phyloP scores from a whole-genome alignment of 441 rosid species.

The Gossypium laxum region DNA sequence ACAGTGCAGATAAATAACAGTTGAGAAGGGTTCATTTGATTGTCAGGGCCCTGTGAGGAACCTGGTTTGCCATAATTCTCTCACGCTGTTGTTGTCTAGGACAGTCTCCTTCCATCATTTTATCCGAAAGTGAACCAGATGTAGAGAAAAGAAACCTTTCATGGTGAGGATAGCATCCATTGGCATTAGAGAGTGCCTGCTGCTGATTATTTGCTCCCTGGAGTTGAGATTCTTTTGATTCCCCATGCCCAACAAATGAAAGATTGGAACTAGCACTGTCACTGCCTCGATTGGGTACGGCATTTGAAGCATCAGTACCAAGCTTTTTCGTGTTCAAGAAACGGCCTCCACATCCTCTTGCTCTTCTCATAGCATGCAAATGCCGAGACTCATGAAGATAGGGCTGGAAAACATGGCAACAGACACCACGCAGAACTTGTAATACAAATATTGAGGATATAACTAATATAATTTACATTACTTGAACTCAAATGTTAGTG shows the following conservation, averaged over 20 bases:
- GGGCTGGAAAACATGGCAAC: constrained; percentile 23
- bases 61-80: constrained; percentile 19
- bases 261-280: constrained; percentile 1
- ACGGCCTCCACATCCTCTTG: constrained; percentile 41
- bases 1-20: background rate
- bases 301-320: constrained; percentile 10
- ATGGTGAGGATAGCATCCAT: constrained; percentile 8
- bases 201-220: constrained; percentile 3
- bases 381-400: constrained; percentile 41
- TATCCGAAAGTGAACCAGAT: constrained; percentile 6
- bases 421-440: background rate
- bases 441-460: background rate
- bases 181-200: constrained; percentile 11
- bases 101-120: constrained; percentile 14
- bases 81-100: constrained; percentile 18
- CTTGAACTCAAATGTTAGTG: background rate
- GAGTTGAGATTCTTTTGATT: background rate
- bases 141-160: constrained; percentile 15
- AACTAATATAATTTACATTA: background rate
- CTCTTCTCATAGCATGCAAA: constrained; percentile 38
- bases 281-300: background rate
- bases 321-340: constrained; percentile 30
- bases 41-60: constrained; percentile 20
- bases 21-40: constrained; percentile 20
- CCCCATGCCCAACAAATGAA: constrained; percentile 3